Evolutionary conservation across 192 early-diverging fungal species (phyloP).

Genomic region (Entomortierella lignicola): DNA sequence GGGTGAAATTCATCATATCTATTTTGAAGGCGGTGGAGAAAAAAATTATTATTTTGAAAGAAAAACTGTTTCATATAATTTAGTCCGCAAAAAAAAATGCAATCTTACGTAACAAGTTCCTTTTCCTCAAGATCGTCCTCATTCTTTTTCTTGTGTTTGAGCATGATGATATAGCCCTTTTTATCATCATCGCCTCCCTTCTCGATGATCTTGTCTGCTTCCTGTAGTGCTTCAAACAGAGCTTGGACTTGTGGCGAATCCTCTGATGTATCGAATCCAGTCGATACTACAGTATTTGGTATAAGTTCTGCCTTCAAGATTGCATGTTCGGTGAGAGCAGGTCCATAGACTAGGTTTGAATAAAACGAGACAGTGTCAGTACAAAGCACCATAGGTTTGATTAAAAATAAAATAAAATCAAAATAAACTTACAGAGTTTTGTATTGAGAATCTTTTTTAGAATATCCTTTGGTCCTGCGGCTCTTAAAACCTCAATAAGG

Average conservation of each 20-base stretch:
- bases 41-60: not conserved
- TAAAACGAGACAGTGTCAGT: not conserved
- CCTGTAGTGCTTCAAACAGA: conserved; percentile 73
- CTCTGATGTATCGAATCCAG: conserved; percentile 68
- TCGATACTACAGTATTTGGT: conserved; percentile 68
- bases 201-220: conserved; percentile 78
- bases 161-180: conserved; percentile 73
- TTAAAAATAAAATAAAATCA: not conserved
- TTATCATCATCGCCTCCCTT: conserved; percentile 39
- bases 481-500: conserved; percentile 62
- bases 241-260: conserved; percentile 69
- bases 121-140: conserved; percentile 51
- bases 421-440: conserved; percentile 58
- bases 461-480: conserved; percentile 70
- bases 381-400: too few relatives aligned
- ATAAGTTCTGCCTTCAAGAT: conserved; percentile 74
- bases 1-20: conserved; percentile 81
- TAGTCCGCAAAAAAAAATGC: not conserved
- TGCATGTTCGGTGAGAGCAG: conserved; percentile 88
- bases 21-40: too few relatives aligned
- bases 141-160: conserved; percentile 57
- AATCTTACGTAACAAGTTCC: conserved; percentile 45
- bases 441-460: conserved; percentile 76
- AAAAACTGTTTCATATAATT: not conserved
- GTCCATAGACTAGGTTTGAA: conserved; percentile 75